Evolutionary conservation across 176 grass and related monocot species (phyloP), one percentile per base, ranked within the genome.

Genomic region (Lolium multiflorum): DNA sequence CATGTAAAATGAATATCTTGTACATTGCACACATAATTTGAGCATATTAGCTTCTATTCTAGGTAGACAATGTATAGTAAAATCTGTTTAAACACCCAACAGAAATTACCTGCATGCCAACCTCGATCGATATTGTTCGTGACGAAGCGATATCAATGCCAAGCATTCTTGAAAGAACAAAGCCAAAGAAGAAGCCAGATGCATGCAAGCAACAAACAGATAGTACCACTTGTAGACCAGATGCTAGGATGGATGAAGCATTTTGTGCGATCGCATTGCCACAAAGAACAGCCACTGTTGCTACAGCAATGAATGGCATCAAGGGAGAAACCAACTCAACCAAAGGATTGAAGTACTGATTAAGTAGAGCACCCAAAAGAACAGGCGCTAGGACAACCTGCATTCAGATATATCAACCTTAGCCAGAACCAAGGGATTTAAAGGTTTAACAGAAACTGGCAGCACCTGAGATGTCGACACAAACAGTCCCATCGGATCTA

Each of bases 311-410:
- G 54, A 95, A 89, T 21, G 95, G 95, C 95, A 98, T 98, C 79
- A 98, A 18, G 7, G 95, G 95, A 65, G 95, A 98, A 83, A 93
- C 89, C 49, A 90, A 24, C 18, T 93, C 66, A 11, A 98, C 93
- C 43, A 95, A 79, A 54, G 76, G 71, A 81, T 85, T 90, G 71
- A 87, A 86, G 51, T 98, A 98, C 87, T 98, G 93, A 90, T 98
- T 98, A 56, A 98, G 91, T n/a, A 98, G 60, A 85, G 93, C 93
- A 82, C 95, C 95, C 17, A 89, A 14, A 11, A 98, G 87, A 48
- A 98, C 93, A 44, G 95, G 95, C 46, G 93, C 95, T 50, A 98
- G 95, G 71, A 98, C 93, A 72, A 98, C 93, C 95, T 98, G 89
- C 17, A 76, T 81, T 47, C 31, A 83, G 7, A 83, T 76, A 87